These are phyloP conservation scores for Thalia dealbata DNA, from an alignment of 176 grass and related monocot genomes.

Conservation along the genomic window DNA sequence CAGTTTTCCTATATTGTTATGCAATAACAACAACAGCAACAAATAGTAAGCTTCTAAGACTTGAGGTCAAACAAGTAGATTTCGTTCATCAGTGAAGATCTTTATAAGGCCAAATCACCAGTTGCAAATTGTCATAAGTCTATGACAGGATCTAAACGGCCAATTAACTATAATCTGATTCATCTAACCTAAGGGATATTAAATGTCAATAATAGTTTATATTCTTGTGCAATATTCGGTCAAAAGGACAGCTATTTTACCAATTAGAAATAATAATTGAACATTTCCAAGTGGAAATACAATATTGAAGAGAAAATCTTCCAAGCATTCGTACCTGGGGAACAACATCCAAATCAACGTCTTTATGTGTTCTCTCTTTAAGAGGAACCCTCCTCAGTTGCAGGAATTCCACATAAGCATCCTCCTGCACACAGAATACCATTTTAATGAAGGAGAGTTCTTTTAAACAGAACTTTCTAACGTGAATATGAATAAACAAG, in stretches of 20 bases:
- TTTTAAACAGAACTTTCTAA: not conserved
- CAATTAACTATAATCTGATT: not conserved
- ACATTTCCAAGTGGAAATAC: not conserved
- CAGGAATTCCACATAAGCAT: slow-evolving; percentile 86
- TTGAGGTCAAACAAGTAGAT: not conserved
- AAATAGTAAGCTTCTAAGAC: too few species aligned
- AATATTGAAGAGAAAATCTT: not conserved
- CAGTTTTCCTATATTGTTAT: not conserved
- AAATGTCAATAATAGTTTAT: not conserved
- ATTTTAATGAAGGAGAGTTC: not conserved
- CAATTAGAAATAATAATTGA: not conserved
- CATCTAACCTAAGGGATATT: not conserved
- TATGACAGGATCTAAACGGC: not conserved
- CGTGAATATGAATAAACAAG: not conserved
- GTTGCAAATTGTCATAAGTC: not conserved
- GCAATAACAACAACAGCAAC: too few species aligned
- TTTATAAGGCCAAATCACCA: not conserved
- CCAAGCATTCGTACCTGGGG: slow-evolving; percentile 38
- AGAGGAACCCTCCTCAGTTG: slow-evolving; percentile 68
- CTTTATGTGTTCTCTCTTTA: slow-evolving; percentile 44
- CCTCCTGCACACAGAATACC: slow-evolving; percentile 42
- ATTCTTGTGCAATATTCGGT: not conserved
- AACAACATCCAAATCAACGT: slow-evolving; percentile 45
- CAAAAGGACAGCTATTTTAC: not conserved
- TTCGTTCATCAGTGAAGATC: not conserved